Conservation (phyloP, 768 basidiomycete genomes). For the Leccinum ochraceum region DNA sequence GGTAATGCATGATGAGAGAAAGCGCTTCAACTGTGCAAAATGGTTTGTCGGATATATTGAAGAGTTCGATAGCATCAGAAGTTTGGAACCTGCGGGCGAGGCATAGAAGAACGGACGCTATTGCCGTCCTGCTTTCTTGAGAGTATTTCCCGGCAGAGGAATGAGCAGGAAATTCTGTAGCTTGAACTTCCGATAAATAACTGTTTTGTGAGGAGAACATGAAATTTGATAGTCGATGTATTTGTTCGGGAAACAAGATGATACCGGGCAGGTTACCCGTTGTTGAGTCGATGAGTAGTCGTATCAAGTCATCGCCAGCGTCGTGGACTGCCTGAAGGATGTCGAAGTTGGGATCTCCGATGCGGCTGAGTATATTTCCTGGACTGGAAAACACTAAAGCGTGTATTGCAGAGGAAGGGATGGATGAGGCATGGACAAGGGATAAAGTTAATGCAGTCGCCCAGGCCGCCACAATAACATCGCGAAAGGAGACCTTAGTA, state of each 20-base stretch:
- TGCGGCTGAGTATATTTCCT: slow-evolving; percentile 22
- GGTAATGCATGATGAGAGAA: slow-evolving; percentile 47
- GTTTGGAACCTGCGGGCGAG: slow-evolving; percentile 47
- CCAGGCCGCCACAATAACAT: slow-evolving; percentile 42
- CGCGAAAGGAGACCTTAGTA: slow-evolving; percentile 35
- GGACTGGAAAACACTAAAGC: slow-evolving; percentile 22
- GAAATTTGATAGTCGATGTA: slow-evolving; percentile 34
- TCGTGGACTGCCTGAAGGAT: slow-evolving; percentile 36
- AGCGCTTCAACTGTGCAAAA: slow-evolving; percentile 39
- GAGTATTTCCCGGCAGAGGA: slow-evolving; percentile 29
- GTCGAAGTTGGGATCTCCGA: slow-evolving; percentile 38
- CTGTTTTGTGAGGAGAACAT: slow-evolving; percentile 40
- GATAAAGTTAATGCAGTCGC: slow-evolving; percentile 36
- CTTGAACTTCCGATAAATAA: slow-evolving; percentile 36
- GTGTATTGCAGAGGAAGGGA: slow-evolving; percentile 23
- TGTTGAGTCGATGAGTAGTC: slow-evolving; percentile 34
- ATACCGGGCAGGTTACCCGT: slow-evolving; percentile 43
- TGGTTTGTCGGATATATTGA: slow-evolving; percentile 28
- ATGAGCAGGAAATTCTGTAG: slow-evolving; percentile 20
- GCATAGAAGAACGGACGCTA: slow-evolving; percentile 43
- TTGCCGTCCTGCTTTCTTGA: slow-evolving; percentile 33
- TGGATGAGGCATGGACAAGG: slow-evolving; percentile 22
- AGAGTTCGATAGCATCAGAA: slow-evolving; percentile 23
- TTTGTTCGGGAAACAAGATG: slow-evolving; percentile 43
- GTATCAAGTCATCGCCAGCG: slow-evolving; percentile 36